Evolutionary conservation across 2,329 filamentous ascomycete species (phyloP).

Genomic region (Pezicula rhizophila): DNA sequence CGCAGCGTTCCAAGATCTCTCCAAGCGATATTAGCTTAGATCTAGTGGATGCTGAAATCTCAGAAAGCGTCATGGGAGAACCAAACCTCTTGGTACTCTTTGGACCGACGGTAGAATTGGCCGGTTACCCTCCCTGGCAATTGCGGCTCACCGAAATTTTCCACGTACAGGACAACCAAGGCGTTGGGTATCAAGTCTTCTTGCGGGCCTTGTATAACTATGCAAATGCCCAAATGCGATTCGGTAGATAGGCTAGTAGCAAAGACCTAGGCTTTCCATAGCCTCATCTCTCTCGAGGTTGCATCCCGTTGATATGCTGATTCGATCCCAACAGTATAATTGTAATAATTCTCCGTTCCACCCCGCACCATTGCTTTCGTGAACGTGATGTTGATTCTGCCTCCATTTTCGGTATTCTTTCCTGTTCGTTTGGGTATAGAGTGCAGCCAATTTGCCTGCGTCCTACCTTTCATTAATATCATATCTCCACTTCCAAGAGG

Average conservation of each 20-base stretch:
- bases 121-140: slow-evolving; percentile 96
- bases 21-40: slow-evolving; percentile 78
- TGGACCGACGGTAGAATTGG: slow-evolving; percentile 72
- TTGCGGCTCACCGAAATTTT: slow-evolving; percentile 93
- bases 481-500: slow-evolving; percentile 65
- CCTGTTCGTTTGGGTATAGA: slow-evolving; percentile 70
- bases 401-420: slow-evolving; percentile 54
- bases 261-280: slow-evolving; percentile 16
- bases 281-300: slow-evolving; percentile 36
- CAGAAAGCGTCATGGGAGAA: slow-evolving; percentile 72
- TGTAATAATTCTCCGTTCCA: slow-evolving; percentile 78
- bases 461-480: slow-evolving; percentile 70
- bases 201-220: slow-evolving; percentile 77
- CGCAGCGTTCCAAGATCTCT: slow-evolving; percentile 77
- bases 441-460: slow-evolving; percentile 73
- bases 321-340: slow-evolving; percentile 72
- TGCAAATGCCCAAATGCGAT: slow-evolving; percentile 81
- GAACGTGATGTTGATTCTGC: slow-evolving; percentile 74
- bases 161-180: slow-evolving; percentile 66
- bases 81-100: slow-evolving; percentile 89
- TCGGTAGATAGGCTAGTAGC: slow-evolving; percentile 32
- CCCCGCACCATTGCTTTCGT: slow-evolving; percentile 62
- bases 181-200: slow-evolving; percentile 92
- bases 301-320: slow-evolving; percentile 64
- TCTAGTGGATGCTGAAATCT: slow-evolving; percentile 84